Base-by-base conservation (phyloP, 352 stramenopile genomes). In the Blastocystis sp. region DNA sequence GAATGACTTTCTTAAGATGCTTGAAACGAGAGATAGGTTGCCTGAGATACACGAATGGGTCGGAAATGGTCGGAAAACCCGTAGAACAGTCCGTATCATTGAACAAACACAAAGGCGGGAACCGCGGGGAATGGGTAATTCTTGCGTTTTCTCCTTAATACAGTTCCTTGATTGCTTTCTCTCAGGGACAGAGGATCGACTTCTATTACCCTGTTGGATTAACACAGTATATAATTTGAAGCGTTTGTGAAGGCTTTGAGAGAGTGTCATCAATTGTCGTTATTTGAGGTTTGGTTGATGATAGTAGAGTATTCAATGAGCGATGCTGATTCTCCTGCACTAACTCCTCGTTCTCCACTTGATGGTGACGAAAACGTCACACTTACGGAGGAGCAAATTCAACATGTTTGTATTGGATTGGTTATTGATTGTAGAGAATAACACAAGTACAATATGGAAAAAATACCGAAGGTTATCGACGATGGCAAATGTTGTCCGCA, bases 301-400 rank as follows among this genome's bases (percentile, higher is more conserved):
- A n/a, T n/a, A n/a, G n/a, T n/a, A n/a, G n/a, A n/a, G n/a, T 0
- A 21, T 66, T 66, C 14, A 29, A 0, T 57, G 49, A 57, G 49
- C 21, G 49, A 57, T 21, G 49, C 49, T 12, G 49, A 57, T 57
- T 57, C 49, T 57, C 49, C 12, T 21, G 12, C 21, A 57, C 49
- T 21, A 21, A 21, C 49, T 21, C 49, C 49, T 21, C 49, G 49
- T 57, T 57, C 49, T 21, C 49, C 49, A 57, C 49, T 57, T 21
- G 49, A 57, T 12, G 49, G 49, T 21, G 49, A 57, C 49, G 49
- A 57, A 21, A 57, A 12, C 11, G 49, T 57, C 11, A 21, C 49
- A 46, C 59, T 71, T 71, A 73, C 61, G 51, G 32, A 46, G 9
- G 61, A 73, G 7, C 61, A 73, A n/a, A 73, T 73, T 49, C 61